phyloP scores from a whole-genome alignment of 2,329 filamentous ascomycete genomes.

The Fusarium siculi region DNA sequence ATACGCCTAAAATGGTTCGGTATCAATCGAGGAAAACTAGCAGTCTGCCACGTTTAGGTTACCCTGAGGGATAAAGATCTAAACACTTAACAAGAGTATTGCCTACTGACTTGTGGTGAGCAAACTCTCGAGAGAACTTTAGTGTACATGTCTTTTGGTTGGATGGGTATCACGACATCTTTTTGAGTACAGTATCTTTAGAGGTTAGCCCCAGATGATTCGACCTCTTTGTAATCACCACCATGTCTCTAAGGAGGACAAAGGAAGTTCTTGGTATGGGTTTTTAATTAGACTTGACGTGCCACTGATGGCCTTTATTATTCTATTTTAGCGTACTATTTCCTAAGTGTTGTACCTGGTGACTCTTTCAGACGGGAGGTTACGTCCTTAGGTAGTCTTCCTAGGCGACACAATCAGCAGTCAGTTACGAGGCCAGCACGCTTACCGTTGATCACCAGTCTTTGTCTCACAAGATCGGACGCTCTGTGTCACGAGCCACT shows the following conservation, averaged over 20 bases:
- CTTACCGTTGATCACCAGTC: background rate
- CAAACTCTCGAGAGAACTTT: too few relatives aligned
- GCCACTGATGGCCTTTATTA: background rate
- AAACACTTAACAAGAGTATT: too few relatives aligned
- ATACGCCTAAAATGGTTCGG: background rate
- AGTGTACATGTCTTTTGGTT: background rate
- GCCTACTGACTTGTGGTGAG: background rate
- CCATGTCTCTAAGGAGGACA: background rate
- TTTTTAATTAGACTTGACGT: background rate
- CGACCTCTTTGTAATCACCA: background rate
- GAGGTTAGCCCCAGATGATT: background rate
- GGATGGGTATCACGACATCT: background rate
- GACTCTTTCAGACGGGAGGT: background rate
- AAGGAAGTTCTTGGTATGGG: background rate
- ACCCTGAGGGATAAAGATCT: background rate
- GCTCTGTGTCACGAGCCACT: background rate
- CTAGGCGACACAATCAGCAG: background rate
- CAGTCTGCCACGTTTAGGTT: background rate
- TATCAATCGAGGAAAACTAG: background rate
- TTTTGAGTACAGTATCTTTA: background rate
- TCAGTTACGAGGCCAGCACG: conserved; percentile 5
- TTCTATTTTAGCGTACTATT: background rate
- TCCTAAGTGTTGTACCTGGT: background rate
- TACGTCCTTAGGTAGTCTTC: background rate
- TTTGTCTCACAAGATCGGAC: background rate